Conservation (phyloP, 1,284 basidiomycete genomes). For the Sporisorium graminicola region DNA sequence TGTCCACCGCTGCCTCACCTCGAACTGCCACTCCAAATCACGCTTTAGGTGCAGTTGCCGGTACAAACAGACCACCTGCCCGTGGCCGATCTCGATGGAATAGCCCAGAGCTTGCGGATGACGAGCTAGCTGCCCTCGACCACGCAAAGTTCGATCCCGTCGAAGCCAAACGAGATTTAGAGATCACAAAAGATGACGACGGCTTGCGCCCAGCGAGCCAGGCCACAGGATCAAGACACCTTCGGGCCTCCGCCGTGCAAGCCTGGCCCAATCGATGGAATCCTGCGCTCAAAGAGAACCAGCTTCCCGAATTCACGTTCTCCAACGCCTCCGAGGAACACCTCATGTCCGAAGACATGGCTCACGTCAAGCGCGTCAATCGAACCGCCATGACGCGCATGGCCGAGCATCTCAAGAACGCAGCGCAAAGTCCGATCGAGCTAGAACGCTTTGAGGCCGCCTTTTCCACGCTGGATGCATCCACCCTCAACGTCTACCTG, state of each 20-base stretch:
- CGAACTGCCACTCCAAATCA: too few species aligned
- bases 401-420: constrained; percentile 13
- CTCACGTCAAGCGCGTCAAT: constrained; percentile 17
- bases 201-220: too few species aligned
- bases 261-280: constrained; percentile 35
- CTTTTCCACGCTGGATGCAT: constrained; percentile 20
- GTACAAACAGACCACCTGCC: neutral
- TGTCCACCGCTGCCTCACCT: too few species aligned
- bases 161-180: too few species aligned
- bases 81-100: constrained; percentile 28
- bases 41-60: too few species aligned
- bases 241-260: constrained; percentile 4
- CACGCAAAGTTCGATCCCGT: constrained; percentile 5
- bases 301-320: constrained; percentile 19
- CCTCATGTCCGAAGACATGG: constrained; percentile 32
- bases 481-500: constrained; percentile 28
- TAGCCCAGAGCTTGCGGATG: constrained; percentile 20
- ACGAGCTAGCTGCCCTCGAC: constrained; percentile 7
- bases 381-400: constrained; percentile 16
- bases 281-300: constrained; percentile 13
- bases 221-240: too few species aligned
- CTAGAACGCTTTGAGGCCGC: constrained; percentile 15
- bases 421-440: constrained; percentile 12
- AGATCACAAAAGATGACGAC: too few species aligned
- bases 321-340: constrained; percentile 25